A percentile compares a stretch with the other conserved stretches of the same genome.
These are phyloP conservation scores for Corchorus olitorius DNA, from an alignment of 345 rosid genomes.

Conservation along the genomic window DNA sequence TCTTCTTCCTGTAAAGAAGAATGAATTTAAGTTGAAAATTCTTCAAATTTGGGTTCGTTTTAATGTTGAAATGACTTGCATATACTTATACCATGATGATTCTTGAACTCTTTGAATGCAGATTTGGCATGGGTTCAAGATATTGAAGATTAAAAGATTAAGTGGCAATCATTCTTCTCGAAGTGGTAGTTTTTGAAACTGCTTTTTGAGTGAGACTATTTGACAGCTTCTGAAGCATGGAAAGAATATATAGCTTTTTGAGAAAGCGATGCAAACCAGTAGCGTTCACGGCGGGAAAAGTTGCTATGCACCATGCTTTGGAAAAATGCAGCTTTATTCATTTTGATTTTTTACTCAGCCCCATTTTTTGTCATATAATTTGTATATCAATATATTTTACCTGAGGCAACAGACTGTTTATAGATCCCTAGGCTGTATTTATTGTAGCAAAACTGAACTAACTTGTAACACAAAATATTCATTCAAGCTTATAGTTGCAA, in stretches of 20 bases:
- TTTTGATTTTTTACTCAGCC: conserved; percentile 5
- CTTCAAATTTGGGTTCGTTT: neutral
- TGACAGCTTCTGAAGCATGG: neutral
- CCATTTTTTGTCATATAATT: conserved; percentile 40
- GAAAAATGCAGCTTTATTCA: conserved; percentile 41
- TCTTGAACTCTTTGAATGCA: conserved; percentile 33
- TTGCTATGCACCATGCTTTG: conserved; percentile 16
- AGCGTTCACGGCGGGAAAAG: neutral
- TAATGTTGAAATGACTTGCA: neutral
- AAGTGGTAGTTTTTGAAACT: neutral
- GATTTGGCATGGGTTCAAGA: conserved; percentile 98
- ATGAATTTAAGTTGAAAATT: neutral
- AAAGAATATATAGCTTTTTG: neutral
- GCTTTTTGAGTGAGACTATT: neutral
- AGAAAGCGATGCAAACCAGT: conserved; percentile 5
- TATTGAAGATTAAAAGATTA: conserved; percentile 64
- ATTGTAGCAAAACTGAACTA: conserved; percentile 10
- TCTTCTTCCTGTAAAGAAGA: neutral
- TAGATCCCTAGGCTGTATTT: conserved; percentile 26
- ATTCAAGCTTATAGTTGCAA: conserved; percentile 29
- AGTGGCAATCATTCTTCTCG: neutral
- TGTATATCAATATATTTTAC: conserved; percentile 29
- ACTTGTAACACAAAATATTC: conserved; percentile 20
- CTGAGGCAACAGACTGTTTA: conserved; percentile 11
- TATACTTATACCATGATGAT: neutral